phyloP scores from a whole-genome alignment of 331 rosid species.

The Erythrophleum ivorense region DNA sequence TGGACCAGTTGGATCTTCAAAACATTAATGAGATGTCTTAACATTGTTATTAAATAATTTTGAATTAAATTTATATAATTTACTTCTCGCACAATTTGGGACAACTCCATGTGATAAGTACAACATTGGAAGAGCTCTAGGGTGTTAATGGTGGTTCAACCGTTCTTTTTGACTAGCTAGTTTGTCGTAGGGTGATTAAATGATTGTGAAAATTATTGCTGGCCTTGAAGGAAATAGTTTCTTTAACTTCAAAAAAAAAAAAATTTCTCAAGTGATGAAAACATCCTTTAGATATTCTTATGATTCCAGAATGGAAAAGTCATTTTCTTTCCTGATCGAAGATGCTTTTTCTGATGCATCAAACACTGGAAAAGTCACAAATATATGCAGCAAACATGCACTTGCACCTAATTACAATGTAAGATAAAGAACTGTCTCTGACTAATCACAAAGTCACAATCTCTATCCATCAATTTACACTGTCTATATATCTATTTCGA shows the following conservation, averaged over 20 bases:
- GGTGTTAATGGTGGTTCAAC: neutral
- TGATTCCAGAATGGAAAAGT: neutral
- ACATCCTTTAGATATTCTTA: neutral
- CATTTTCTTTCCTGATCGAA: slow-evolving; percentile 1
- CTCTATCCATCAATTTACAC: neutral
- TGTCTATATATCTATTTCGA: neutral
- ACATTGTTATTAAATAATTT: too few species aligned
- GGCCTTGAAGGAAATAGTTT: slow-evolving; percentile 28
- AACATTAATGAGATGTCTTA: too few species aligned
- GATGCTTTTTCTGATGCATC: neutral
- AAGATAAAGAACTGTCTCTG: neutral
- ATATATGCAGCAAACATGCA: neutral
- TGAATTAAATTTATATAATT: too few species aligned
- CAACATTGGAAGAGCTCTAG: neutral
- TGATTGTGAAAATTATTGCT: slow-evolving; percentile 23
- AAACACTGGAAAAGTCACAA: neutral
- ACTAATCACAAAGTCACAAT: neutral
- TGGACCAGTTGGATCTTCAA: too few species aligned
- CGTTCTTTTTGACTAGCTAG: slow-evolving; percentile 12
- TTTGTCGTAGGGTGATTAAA: neutral
- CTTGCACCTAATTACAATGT: neutral
- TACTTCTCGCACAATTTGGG: neutral
- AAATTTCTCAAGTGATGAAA: neutral
- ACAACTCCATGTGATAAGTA: neutral
- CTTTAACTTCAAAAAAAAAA: neutral